Evolutionary conservation across 2,329 filamentous ascomycete species (phyloP), one percentile per base, ranked within the genome.

Genomic region (Diplodia mutila): DNA sequence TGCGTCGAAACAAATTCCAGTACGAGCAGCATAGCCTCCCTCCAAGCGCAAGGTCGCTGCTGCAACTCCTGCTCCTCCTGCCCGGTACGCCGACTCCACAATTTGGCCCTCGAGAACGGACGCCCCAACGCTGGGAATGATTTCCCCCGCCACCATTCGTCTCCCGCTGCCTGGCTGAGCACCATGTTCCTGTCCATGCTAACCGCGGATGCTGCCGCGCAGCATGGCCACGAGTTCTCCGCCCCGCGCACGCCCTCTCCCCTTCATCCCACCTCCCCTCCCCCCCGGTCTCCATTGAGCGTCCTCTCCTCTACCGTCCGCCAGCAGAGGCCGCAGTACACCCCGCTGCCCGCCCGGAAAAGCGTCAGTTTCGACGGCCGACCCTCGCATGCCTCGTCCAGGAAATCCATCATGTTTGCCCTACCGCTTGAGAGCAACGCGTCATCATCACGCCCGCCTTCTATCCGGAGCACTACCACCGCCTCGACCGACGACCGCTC

Each of bases 181-280:
- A 42, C 25, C 61, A 80, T 78, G 75, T 73, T 79, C 72, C 72
- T 79, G 70, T 76, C 78, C 72, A 76, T 78, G 75, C 72, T 79
- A 69, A 75, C 77, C 61, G 73, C 77, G 66, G 75, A 79, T 69
- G 72, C 75, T 65, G 75, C 75, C 48, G 69, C 72, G 59, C 72
- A 75, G 72, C 77, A 79, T 69, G 74, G 72, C 71, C 74, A 76
- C 68, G 75, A 77, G 34, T 72, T 70, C 70, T 73, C 75, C 49
- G 70, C 74, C 53, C 70, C 71, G 32, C 52, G 51, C 63, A 69
- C 70, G 68, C 67, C 67, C 59, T 68, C 71, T 11, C 42, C 68
- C 70, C 14, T 69, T 71, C 49, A 18, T 72, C 42, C 67, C 29
- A 66, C 67, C 74, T 74, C 73, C 71, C 73, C 69, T 75, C 71